These are phyloP conservation scores for Neonectria ditissima DNA, from an alignment of 2,329 filamentous ascomycete genomes.

Conservation along the genomic window DNA sequence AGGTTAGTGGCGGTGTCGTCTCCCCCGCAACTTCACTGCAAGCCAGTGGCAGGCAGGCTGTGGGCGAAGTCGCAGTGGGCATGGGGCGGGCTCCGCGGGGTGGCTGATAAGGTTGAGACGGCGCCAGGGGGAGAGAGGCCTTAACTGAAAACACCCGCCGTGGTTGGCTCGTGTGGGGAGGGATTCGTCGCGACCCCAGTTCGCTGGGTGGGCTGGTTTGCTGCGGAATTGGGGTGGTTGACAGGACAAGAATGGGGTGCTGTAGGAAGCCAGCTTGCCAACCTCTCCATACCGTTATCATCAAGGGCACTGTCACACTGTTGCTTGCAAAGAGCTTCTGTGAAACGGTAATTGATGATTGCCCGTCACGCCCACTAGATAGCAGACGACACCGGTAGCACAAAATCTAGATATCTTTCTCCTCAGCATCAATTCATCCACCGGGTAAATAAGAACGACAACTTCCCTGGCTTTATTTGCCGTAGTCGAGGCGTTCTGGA, in stretches of 20 bases:
- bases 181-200: not conserved
- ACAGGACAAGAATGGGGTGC: not conserved
- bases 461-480: not conserved
- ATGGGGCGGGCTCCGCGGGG: conserved; percentile 36
- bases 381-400: not conserved
- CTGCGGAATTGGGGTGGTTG: conserved; percentile 8
- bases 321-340: not conserved
- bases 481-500: not conserved
- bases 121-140: conserved; percentile 25
- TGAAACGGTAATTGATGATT: not conserved
- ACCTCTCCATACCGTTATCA: too few relatives aligned
- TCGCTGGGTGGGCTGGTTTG: not conserved
- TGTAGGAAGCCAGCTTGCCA: not conserved
- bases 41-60: conserved; percentile 11
- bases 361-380: not conserved
- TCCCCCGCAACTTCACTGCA: conserved; percentile 14
- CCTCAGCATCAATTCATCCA: not conserved
- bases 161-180: conserved; percentile 7
- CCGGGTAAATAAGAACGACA: not conserved
- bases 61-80: not conserved
- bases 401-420: not conserved
- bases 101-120: conserved; percentile 40
- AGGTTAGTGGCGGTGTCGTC: not conserved
- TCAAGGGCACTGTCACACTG: too few relatives aligned
- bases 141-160: conserved; percentile 11